Evolutionary conservation across 2,329 filamentous ascomycete genomes (phyloP).

Genomic region (Fusarium sp.): DNA sequence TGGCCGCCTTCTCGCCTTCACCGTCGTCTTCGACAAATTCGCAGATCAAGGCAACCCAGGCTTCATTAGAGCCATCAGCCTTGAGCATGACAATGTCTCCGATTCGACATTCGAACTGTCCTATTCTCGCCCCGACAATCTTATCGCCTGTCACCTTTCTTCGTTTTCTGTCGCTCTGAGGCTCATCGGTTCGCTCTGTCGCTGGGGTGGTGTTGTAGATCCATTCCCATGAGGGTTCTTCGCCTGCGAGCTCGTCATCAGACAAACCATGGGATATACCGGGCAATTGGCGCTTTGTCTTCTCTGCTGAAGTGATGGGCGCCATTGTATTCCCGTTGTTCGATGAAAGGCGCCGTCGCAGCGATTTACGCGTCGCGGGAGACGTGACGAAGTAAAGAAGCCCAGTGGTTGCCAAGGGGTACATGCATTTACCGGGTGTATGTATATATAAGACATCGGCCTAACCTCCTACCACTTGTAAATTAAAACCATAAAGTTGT

Average conservation of each 20-base stretch:
- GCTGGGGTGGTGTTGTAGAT: slow-evolving; percentile 64
- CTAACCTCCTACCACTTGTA: not conserved
- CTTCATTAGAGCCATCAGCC: slow-evolving; percentile 84
- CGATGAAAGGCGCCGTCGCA: slow-evolving; percentile 11
- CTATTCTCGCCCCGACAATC: slow-evolving; percentile 86
- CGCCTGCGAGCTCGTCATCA: slow-evolving; percentile 82
- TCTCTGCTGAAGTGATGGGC: slow-evolving; percentile 32
- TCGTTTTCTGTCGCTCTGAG: slow-evolving; percentile 48
- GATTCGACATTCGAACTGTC: slow-evolving; percentile 78
- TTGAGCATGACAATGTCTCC: slow-evolving; percentile 90
- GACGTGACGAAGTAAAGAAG: slow-evolving; percentile 42
- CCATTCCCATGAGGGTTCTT: slow-evolving; percentile 82
- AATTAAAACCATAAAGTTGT: not conserved
- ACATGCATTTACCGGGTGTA: slow-evolving; percentile 36
- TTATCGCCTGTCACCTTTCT: slow-evolving; percentile 51
- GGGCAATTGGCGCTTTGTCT: slow-evolving; percentile 28
- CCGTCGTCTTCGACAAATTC: slow-evolving; percentile 81
- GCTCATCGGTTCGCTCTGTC: slow-evolving; percentile 39
- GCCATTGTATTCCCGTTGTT: slow-evolving; percentile 39
- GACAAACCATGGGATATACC: slow-evolving; percentile 67
- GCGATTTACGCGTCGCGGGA: slow-evolving; percentile 44
- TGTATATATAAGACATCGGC: slow-evolving; percentile 11
- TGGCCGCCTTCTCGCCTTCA: slow-evolving; percentile 73
- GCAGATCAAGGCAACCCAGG: slow-evolving; percentile 91
- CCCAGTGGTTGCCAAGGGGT: slow-evolving; percentile 29